Base-by-base conservation (phyloP, 2,329 filamentous ascomycete species). In the Chrysoporthe puriensis region DNA sequence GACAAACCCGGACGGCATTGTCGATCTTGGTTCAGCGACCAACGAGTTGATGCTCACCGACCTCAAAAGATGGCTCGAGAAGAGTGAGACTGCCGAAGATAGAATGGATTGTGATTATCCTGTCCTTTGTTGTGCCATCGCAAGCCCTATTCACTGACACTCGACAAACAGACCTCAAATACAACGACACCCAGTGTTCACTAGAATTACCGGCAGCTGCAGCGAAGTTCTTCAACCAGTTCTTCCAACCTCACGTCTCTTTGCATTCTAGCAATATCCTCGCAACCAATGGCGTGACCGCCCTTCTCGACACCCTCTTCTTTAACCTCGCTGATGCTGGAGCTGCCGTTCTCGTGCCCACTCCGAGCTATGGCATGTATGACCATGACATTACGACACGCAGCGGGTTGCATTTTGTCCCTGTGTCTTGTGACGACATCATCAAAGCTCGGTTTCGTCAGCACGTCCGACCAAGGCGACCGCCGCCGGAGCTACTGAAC, bases 281-380 rank as follows among this genome's bases (percentile, higher is more conserved):
- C 14, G 68, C 26, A 50, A 62, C 46, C 16, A 69, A 69, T 34
- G 68, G 68, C 42, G 42, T 64, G 32, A 69, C 61, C 58, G 64
- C 67, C 43, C 50, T 69, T 32, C 58, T 69, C 11, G 65, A 69
- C 18, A 69, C 65, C 2, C 61, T 69, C 43, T 69, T 67, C 62
- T 69, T 69, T 58, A 67, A 67, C 57, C 16, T 67, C 36, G 57
- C 57, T n/a, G 67, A 69, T 18, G 67, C 52, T 34, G 67, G 62
- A 48, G 65, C 62, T 32, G 64, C 54, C 42, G 52, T 69, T 14
- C 57, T 69, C 18, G 62, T 58, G 13, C 64, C 67, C 40, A 69
- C 67, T 14, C 67, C 67, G 6, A 67, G 43, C 42, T 69, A 69
- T 26, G 67, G 67, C 50, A 69, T 69, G 67, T 69, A 67, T 40